Base-by-base conservation (phyloP, 2,329 filamentous ascomycete genomes). In the Daldinia sp. region DNA sequence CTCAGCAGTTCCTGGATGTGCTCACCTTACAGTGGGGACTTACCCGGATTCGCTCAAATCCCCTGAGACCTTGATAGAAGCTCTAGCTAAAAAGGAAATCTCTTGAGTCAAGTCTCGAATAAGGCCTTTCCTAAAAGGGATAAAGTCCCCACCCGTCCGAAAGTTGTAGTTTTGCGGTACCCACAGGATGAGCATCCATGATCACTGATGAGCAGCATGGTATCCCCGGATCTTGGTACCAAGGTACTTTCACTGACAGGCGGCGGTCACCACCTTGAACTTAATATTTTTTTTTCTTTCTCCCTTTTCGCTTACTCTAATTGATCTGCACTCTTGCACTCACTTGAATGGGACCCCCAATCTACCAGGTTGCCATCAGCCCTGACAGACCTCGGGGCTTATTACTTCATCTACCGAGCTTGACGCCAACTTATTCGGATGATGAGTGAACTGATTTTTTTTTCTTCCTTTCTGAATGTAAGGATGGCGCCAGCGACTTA, bases 1-100 rank as follows among this genome's bases (percentile, higher is more conserved):
- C 53, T 53, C 48, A 62, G 12, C 55, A 60, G 35, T 59, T 55
- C 53, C 37, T 56, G 37, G 37, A 56, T 56, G 53, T 56, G 53
- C 37, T 56, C 37, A 67, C 48, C 41, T 54, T 64, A 33, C 50
- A 65, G 62, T 71, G 69, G 65, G 28, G 55, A 54, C 60, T 46
- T 61, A 23, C 57, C 66, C 61, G 58, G 58, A 69, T 69, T 67
- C 55, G 63, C 67, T 64, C 63, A 53, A 51, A 48, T 55, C 63
- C 63, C 63, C 66, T 71, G 69, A 66, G 61, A 67, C 66, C 51
- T 70, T 60, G 57, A 65, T 60, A 65, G 60, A 30, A 28, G 63
- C 56, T 56, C 50, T 59, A 59, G 66, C 67, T 48, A 71, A 69
- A 71, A 69, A 69, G 69, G 69, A 71, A 71, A 71, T 69, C 59